phyloP scores from a whole-genome alignment of 352 stramenopile species.

The Phytophthora lateralis region DNA sequence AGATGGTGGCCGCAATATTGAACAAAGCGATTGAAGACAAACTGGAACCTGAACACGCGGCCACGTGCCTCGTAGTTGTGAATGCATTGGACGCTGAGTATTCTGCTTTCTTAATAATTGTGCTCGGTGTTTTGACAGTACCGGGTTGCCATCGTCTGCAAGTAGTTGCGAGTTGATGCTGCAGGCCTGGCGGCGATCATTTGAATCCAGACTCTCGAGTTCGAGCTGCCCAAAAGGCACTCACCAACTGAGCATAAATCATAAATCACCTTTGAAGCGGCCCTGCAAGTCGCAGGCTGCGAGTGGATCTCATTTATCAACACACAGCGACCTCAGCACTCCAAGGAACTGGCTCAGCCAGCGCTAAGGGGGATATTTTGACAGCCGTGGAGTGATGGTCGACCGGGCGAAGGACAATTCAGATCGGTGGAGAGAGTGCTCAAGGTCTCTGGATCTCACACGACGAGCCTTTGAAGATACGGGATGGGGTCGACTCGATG shows the following conservation, averaged over 20 bases:
- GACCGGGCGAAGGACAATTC: not conserved
- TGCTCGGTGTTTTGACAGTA: not conserved
- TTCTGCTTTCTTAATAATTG: not conserved
- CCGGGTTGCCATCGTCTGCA: too few species aligned
- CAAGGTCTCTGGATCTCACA: not conserved
- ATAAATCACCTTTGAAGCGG: too few species aligned
- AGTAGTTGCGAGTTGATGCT: too few species aligned
- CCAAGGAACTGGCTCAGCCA: too few species aligned
- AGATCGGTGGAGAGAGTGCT: not conserved
- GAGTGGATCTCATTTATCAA: too few species aligned
- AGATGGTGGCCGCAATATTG: slow-evolving; percentile 41
- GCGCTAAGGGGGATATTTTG: too few species aligned
- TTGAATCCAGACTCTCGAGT: too few species aligned
- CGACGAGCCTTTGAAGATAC: not conserved
- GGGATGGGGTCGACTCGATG: not conserved
- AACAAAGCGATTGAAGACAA: slow-evolving; percentile 51
- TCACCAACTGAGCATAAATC: not conserved
- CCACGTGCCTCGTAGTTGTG: slow-evolving; percentile 30
- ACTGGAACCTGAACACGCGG: slow-evolving; percentile 44
- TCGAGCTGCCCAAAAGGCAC: too few species aligned
- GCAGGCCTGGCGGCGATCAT: too few species aligned
- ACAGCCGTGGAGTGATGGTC: not conserved
- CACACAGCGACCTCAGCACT: too few species aligned
- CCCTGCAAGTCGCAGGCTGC: too few species aligned
- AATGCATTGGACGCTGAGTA: too few species aligned